Base-by-base conservation (phyloP, 805 yeast species). In the Danielia reshetovae region DNA sequence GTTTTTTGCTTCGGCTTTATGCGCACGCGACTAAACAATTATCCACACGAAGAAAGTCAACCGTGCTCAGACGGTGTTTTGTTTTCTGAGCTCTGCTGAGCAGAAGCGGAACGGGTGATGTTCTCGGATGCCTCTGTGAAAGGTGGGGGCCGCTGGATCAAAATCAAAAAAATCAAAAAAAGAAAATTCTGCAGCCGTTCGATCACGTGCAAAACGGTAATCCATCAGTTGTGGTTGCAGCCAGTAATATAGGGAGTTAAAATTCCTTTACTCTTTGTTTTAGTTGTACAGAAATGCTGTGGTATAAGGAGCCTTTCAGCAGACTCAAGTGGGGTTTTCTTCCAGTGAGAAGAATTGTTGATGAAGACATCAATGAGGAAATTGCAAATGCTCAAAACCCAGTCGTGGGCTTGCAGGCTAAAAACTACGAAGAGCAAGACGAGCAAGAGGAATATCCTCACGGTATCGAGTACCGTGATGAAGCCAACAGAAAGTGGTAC, bases 401-500 rank as follows among this genome's bases (percentile, higher is more conserved):
- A n/a, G 14, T 7, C 14, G 33, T 18, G n/a, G 30, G 36, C 3
- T 34, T 42, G 29, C 46, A 42, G 24, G 38, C 34, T n/a, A 30
- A 36, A 34, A 42, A 36, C 24, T 42, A 38, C 35, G 46, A 38
- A 13, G 23, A 28, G 12, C 6, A 6, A 10, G 22, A 21, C 11
- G 29, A 31, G 4, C 15, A 27, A 9, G 15, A n/a, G 23, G 27
- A 10, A 12, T 32, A 23, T 2, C 16, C 34, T 13, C 36, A 19
- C n/a, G 16, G 33, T 15, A 29, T 49, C 26, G 78, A 73, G 46
- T 69, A 65, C 47, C 57, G 79, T 42, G 79, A 75, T 48, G 79
- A 74, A 49, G 75, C 76, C 7, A 50, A 68, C 40, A 60, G 77
- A 31, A 62, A 67, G 23, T 74, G 77, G 74, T 70, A 61, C 60